Evolutionary conservation across 805 yeast species (phyloP).

Genomic region (Candida sakaeoensis): DNA sequence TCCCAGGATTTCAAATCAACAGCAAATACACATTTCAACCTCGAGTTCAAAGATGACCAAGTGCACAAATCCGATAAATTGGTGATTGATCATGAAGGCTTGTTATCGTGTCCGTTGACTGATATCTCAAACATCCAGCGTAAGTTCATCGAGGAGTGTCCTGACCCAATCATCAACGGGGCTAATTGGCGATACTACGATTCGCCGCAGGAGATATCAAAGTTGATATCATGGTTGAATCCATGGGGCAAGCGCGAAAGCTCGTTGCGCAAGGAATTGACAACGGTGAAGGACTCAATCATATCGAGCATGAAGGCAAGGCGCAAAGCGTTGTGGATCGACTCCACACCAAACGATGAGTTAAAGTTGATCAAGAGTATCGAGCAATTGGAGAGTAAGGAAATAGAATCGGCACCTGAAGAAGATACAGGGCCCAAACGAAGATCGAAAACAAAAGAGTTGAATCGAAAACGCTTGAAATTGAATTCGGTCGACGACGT

Average conservation of each 20-base stretch:
- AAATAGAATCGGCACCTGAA: conserved; percentile 20
- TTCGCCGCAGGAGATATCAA: conserved; percentile 50
- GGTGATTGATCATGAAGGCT: conserved; percentile 19
- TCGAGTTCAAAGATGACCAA: conserved; percentile 21
- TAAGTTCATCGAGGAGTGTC: conserved; percentile 65
- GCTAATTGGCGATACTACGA: conserved; percentile 73
- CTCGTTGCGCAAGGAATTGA: conserved; percentile 58
- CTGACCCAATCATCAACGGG: conserved; percentile 49
- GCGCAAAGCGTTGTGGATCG: conserved; percentile 48
- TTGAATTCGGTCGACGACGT: conserved; percentile 25
- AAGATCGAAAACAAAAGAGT: conserved; percentile 26
- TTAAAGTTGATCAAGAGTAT: conserved; percentile 37
- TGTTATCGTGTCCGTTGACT: conserved; percentile 9
- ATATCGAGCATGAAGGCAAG: conserved; percentile 56
- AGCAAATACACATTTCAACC: conserved; percentile 24
- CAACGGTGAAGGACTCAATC: conserved; percentile 49
- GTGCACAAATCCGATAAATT: conserved; percentile 10
- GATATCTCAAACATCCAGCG: conserved; percentile 43
- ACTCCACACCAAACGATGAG: conserved; percentile 30
- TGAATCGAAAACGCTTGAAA: conserved; percentile 35
- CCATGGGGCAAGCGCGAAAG: conserved; percentile 75
- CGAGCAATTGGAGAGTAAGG: conserved; percentile 23
- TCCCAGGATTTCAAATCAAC: conserved; percentile 20
- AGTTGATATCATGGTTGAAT: conserved; percentile 62
- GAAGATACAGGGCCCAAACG: conserved; percentile 25